Evolutionary conservation across 1,284 basidiomycete genomes (phyloP).

Genomic region (Leccinum subrobustum): DNA sequence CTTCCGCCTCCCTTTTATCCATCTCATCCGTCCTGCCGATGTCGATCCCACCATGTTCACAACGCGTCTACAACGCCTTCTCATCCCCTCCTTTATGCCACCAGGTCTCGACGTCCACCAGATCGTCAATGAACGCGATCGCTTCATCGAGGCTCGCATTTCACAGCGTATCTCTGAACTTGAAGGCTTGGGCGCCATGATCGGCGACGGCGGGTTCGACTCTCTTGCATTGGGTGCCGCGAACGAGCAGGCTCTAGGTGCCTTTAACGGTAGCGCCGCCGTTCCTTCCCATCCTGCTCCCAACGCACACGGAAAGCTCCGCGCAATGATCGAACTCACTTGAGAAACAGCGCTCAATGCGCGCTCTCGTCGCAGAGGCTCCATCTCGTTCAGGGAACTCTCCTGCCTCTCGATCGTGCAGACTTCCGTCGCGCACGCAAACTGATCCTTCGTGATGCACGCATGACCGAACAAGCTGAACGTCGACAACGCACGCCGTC

Average conservation of each 20-base stretch:
- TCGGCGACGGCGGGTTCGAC: constrained; percentile 74
- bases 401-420: constrained; percentile 87
- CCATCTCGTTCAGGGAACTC: constrained; percentile 86
- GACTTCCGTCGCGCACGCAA: constrained; percentile 91
- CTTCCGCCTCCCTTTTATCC: constrained; percentile 83
- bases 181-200: constrained; percentile 79
- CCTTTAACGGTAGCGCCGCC: background rate
- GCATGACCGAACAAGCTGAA: constrained; percentile 89
- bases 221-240: constrained; percentile 46
- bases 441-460: constrained; percentile 86
- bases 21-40: constrained; percentile 65
- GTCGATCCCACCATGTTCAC: constrained; percentile 59
- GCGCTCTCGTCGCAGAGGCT: constrained; percentile 79
- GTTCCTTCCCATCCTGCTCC: constrained; percentile 45
- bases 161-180: constrained; percentile 89
- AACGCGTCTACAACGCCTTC: constrained; percentile 75
- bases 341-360: constrained; percentile 85
- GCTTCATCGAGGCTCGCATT: constrained; percentile 88
- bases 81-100: constrained; percentile 90
- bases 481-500: constrained; percentile 91
- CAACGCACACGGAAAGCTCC: constrained; percentile 77
- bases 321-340: constrained; percentile 94
- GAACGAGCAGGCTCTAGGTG: constrained; percentile 43
- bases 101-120: constrained; percentile 92
- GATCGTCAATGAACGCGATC: constrained; percentile 88